A percentile compares a stretch with the other conserved stretches of the same genome.
Evolutionary conservation across 208 protist species (phyloP).

Genomic region (Angomonas desouzai): DNA sequence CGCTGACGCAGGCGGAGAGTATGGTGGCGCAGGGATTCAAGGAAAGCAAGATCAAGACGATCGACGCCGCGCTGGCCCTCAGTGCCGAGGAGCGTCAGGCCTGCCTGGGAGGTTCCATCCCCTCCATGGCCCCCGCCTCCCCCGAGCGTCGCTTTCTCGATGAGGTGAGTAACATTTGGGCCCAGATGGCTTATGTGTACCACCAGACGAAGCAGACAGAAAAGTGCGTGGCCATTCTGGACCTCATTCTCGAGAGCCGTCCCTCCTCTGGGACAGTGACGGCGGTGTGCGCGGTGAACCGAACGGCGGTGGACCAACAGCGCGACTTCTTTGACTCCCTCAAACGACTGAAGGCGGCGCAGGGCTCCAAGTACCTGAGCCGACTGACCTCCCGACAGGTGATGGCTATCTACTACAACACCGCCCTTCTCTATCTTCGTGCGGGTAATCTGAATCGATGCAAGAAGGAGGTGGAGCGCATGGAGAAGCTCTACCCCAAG

Average conservation of each 20-base stretch:
- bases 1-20: slow-evolving; percentile 59
- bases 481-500: slow-evolving; percentile 53
- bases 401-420: slow-evolving; percentile 80
- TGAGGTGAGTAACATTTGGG: slow-evolving; percentile 72
- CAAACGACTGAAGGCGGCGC: slow-evolving; percentile 58
- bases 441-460: slow-evolving; percentile 52
- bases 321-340: slow-evolving; percentile 72
- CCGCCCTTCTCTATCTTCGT: slow-evolving; percentile 68
- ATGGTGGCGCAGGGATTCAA: slow-evolving; percentile 41
- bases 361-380: slow-evolving; percentile 44
- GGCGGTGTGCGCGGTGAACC: slow-evolving; percentile 71
- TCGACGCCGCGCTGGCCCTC: slow-evolving; percentile 47
- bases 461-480: slow-evolving; percentile 51
- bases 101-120: background rate
- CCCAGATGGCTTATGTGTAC: slow-evolving; percentile 75
- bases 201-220: slow-evolving; percentile 45
- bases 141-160: slow-evolving; percentile 75
- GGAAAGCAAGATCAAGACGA: slow-evolving; percentile 35
- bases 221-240: slow-evolving; percentile 37
- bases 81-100: slow-evolving; percentile 21
- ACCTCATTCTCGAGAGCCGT: slow-evolving; percentile 48
- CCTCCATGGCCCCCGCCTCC: slow-evolving; percentile 11
- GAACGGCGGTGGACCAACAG: slow-evolving; percentile 57
- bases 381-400: slow-evolving; percentile 68
- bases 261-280: slow-evolving; percentile 52